Conservation (phyloP, 1,284 basidiomycete species). For the Vanrija pseudolonga region DNA sequence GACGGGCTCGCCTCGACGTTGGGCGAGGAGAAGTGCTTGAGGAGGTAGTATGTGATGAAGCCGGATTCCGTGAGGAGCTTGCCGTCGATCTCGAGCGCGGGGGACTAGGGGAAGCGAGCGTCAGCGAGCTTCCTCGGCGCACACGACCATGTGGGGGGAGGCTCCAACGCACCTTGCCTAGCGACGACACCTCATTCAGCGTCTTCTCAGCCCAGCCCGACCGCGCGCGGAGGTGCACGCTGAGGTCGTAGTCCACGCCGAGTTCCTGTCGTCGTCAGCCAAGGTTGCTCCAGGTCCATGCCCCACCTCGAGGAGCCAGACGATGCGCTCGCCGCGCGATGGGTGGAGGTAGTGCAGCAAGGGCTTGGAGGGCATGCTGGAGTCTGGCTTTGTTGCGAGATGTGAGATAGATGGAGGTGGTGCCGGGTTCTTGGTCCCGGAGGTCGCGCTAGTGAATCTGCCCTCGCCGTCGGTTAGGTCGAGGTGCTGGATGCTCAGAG, state of each 20-base stretch:
- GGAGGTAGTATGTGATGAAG: conserved; percentile 32
- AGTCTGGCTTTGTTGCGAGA: too few species aligned
- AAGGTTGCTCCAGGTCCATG: not conserved
- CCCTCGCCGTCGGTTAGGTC: too few species aligned
- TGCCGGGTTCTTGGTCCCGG: too few species aligned
- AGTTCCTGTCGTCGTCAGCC: conserved; percentile 21
- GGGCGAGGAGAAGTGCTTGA: conserved; percentile 5
- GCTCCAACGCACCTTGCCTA: conserved; percentile 36
- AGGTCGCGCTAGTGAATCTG: too few species aligned
- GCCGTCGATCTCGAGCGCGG: conserved; percentile 30
- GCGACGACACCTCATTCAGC: conserved; percentile 26
- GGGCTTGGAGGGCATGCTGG: conserved; percentile 13
- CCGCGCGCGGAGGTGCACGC: conserved; percentile 30
- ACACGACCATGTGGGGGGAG: too few species aligned
- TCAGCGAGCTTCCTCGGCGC: too few species aligned
- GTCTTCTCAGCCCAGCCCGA: conserved; percentile 21
- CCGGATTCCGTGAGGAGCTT: conserved; percentile 33
- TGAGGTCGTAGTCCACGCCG: conserved; percentile 32
- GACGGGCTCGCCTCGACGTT: conserved; percentile 20
- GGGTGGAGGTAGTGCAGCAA: conserved; percentile 38
- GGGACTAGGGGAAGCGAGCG: conserved; percentile 24
- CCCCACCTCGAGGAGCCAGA: conserved; percentile 22
- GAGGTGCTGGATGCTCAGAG: too few species aligned
- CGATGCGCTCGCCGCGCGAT: conserved; percentile 35
- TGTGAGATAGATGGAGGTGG: too few species aligned